Base-by-base conservation (phyloP, 495 filamentous ascomycete species). In the Lophiostoma macrostomum region DNA sequence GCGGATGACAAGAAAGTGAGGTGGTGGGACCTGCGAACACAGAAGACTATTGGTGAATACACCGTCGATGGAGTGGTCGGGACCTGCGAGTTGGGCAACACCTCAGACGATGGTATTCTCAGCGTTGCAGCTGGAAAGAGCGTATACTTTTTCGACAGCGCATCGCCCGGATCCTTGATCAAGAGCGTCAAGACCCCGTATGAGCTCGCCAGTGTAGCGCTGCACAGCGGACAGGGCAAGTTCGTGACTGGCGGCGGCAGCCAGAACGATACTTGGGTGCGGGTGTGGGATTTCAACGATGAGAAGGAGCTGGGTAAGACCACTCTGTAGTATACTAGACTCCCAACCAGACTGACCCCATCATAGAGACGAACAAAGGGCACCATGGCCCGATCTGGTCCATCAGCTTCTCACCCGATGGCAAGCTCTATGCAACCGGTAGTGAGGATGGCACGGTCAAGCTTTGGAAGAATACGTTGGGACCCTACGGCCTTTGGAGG, bases 361-460 rank as follows among this genome's bases (percentile, higher is more conserved):
- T 2, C 32, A 4, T 66, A 78, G 91, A 98, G 61, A 83, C 93
- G 16, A 90, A 94, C 76, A 97, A 96, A 69, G 94, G 93, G 18
- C 94, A 97, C 65, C 93, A 98, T 66, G 93, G 94, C 11, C 91
- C 91, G 8, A 91, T 97, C 50, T 97, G 93, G 94, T 93, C 87
- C 16, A 80, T 94, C 44, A 83, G 82, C 46, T 97, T 97, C 72
- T 91, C 88, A 8, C 93, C 93, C 1, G 91, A 97, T 68, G 90
- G 90, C 23, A 96, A 91, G 67, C 71, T 97, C 11, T 98, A 96
- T 67, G 91, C 89, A 6, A 97, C 94, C 0, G 93, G 90, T 22
- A 96, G 90, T 34, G 93, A 98, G 64, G 93, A 98, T 67, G 93
- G 93, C 34, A 98, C 93, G 0, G 91, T 98, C 65, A 98, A 97